Base-by-base conservation (phyloP, 768 basidiomycete genomes). In the Botryobasidium botryosum region DNA sequence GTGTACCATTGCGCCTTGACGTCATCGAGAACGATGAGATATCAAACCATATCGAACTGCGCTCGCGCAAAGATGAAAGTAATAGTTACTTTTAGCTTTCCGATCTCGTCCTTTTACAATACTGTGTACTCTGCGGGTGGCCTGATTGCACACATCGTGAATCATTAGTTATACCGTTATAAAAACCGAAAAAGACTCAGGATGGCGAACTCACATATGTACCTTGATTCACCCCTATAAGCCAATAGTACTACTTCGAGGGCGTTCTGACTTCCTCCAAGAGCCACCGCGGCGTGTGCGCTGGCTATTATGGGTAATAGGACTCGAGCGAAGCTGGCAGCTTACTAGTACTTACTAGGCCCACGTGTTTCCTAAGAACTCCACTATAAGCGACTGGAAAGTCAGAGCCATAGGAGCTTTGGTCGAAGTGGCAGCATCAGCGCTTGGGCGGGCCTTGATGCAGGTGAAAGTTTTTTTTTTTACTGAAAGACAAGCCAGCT, bases 231-330 rank as follows among this genome's bases (percentile, higher is more conserved):
- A 87, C 59, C 69, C 6, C 77, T 74, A 58, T 91, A 90, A 0
- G 85, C 80, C 6, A 85, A 62, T 56, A 88, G 80, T 1, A 86
- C 86, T 0, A 87, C 88, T 55, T 91, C 88, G 35, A 86, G 69
- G 8, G 86, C 84, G 55, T 90, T 90, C 33, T 70, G 71, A 20
- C 79, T 86, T 59, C 88, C 82, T 80, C 86, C 87, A 3, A 86
- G 85, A 8, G 79, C 72, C 26, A 68, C 70, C 17, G 75, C 77
- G 13, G 83, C 83, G 53, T 85, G 83, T 4, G 82, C 80, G 35
- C 79, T 84, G 45, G n/a, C n/a, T n/a, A n/a, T 1, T 13, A 21
- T 27, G 40, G 29, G 25, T n/a, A n/a, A n/a, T n/a, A n/a, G n/a
- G 25, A 41, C 8, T 29, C 17, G 3, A 38, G 48, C 46, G 44